A percentile compares a stretch with the other conserved stretches of the same genome.
These are phyloP conservation scores for Suhomyces bokatorum DNA, from an alignment of 1,139 yeast species.

Conservation along the genomic window DNA sequence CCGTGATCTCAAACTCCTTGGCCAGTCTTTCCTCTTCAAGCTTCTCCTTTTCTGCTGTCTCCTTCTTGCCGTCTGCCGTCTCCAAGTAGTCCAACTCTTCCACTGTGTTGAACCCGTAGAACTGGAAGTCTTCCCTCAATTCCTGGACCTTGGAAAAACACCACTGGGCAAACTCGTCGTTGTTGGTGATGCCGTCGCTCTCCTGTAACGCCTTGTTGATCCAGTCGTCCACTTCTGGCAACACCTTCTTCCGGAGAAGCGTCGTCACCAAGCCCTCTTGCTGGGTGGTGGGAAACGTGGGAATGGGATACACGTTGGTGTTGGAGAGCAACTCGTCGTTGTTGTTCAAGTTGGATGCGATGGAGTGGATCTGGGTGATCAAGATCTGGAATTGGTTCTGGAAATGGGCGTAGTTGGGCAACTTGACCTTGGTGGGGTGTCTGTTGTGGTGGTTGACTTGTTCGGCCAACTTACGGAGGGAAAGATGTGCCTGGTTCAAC, in stretches of 20 bases:
- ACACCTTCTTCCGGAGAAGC: slow-evolving; percentile 76
- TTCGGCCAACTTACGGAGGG: slow-evolving; percentile 45
- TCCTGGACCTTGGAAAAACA: slow-evolving; percentile 55
- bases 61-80: slow-evolving; percentile 43
- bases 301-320: slow-evolving; percentile 80
- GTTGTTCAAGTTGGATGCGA: slow-evolving; percentile 65
- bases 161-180: slow-evolving; percentile 63
- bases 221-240: slow-evolving; percentile 93
- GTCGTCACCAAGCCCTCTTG: slow-evolving; percentile 84
- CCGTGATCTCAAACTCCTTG: slow-evolving; percentile 30
- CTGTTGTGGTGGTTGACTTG: slow-evolving; percentile 44
- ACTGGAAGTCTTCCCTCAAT: slow-evolving; percentile 56
- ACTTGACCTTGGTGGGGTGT: slow-evolving; percentile 37
- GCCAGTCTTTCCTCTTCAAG: slow-evolving; percentile 30
- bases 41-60: slow-evolving; percentile 30
- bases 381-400: slow-evolving; percentile 85
- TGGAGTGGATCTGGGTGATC: slow-evolving; percentile 74
- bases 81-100: slow-evolving; percentile 44
- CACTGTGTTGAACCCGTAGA: slow-evolving; percentile 59
- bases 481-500: slow-evolving; percentile 46
- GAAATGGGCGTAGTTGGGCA: slow-evolving; percentile 45
- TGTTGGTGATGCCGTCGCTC: slow-evolving; percentile 28
- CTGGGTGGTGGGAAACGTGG: slow-evolving; percentile 79
- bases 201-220: slow-evolving; percentile 55
- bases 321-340: slow-evolving; percentile 59